Conservation (phyloP, 2,329 filamentous ascomycete genomes). For the Metarhizium humberi region DNA sequence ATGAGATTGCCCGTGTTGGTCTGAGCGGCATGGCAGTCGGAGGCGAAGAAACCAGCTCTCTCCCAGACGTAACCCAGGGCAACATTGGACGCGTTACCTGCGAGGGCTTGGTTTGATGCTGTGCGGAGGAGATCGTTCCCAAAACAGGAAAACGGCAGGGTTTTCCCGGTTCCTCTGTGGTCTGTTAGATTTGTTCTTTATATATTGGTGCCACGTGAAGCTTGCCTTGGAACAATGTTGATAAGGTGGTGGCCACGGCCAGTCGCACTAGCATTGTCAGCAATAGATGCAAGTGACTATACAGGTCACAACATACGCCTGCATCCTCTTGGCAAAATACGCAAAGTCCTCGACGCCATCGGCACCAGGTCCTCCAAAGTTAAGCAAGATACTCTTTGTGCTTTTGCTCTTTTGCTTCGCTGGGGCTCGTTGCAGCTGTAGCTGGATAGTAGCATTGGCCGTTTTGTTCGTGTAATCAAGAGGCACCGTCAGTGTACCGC, state of each 20-base stretch:
- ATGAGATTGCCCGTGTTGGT: constrained; percentile 25
- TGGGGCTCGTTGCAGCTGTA: constrained; percentile 2
- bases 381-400: constrained; percentile 18
- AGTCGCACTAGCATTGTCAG: constrained; percentile 8
- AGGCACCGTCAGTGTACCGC: constrained; percentile 3
- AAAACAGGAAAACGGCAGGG: constrained; percentile 17
- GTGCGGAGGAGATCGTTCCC: not conserved
- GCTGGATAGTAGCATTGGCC: not conserved
- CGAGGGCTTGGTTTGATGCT: constrained; percentile 1
- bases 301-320: constrained; percentile 3
- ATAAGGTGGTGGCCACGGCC: constrained; percentile 18
- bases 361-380: constrained; percentile 9
- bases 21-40: constrained; percentile 10
- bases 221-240: constrained; percentile 17
- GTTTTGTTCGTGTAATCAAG: constrained; percentile 2
- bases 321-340: constrained; percentile 1
- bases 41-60: constrained; percentile 8
- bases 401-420: not conserved
- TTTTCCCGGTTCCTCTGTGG: constrained; percentile 17
- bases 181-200: not conserved
- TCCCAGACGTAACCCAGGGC: constrained; percentile 15
- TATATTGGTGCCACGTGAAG: not conserved
- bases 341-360: constrained; percentile 1
- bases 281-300: not conserved
- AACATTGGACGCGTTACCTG: constrained; percentile 11